Evolutionary conservation across 2,329 filamentous ascomycete species (phyloP), one percentile per base, ranked within the genome.

Genomic region (Emydomyces testavorans): DNA sequence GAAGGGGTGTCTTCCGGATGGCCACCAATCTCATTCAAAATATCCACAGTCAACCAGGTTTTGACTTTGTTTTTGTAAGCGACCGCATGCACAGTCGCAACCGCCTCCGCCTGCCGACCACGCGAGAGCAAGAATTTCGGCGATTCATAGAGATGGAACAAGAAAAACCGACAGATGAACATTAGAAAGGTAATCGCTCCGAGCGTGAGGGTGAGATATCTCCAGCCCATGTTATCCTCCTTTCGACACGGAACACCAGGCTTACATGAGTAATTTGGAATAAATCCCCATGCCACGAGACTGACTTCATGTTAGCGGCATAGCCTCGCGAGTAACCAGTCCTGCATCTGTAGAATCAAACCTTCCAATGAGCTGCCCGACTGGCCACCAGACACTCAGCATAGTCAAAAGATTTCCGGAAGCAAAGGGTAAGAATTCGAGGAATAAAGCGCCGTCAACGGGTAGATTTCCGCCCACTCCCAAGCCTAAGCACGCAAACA

Each of bases 381-480:
- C 67, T 0, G 86, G 84, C 85, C 87, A 94, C 82, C 85, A 92
- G 6, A 88, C 77, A 5, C 83, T 87, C n/a, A 93, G 71, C 40
- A 90, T 71, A 0, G 85, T 92, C 24, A 92, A 70, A 11, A 92
- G 73, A 26, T 79, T 78, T 53, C 79, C 80, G n/a, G 79, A 82
- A 0, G 80, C 77, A 49, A 82, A 80, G 0, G 87, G 87, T 0
- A 93, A 68, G 54, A 90, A 90, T 59, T 94, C 87, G 31, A 93
- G 73, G 62, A 93, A 92, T 2, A 92, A 70, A 0, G 85, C 83
- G 28, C 84, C 83, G 62, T 90, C 85, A 0, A 89, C 82, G 1
- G 83, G 83, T 16, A 89, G 67, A 58, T 86, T 90, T 4, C 86
- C 85, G 20, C 82, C 82, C 5, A 85, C 80, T 29, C 82, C 82